phyloP scores from a whole-genome alignment of 257 asterid species.

The Ligustrum vulgare region DNA sequence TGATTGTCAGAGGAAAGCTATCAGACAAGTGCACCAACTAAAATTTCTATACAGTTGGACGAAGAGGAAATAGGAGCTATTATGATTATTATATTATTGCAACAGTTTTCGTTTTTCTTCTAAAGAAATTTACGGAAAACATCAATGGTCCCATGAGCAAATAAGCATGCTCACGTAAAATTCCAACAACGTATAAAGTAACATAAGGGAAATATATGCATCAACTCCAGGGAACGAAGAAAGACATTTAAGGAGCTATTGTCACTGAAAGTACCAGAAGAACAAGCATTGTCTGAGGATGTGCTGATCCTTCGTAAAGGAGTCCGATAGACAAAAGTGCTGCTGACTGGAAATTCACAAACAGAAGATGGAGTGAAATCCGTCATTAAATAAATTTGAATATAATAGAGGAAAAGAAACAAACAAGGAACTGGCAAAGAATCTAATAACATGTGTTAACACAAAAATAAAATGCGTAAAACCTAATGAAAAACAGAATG shows the following conservation, averaged over 20 bases:
- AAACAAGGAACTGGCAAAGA: neutral
- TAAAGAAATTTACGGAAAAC: neutral
- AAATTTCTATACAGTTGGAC: conserved; percentile 4
- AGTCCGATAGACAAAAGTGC: conserved; percentile 93
- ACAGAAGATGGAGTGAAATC: conserved; percentile 15
- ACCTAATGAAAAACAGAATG: neutral
- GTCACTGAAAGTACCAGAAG: conserved; percentile 67
- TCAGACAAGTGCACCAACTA: conserved; percentile 1
- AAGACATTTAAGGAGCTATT: conserved; percentile 15
- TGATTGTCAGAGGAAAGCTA: neutral
- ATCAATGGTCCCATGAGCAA: neutral
- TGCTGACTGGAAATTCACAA: conserved; percentile 63
- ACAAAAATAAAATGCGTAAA: neutral
- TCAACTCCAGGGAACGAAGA: conserved; percentile 5
- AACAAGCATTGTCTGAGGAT: conserved; percentile 93
- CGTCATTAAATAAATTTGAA: conserved; percentile 17
- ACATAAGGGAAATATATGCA: neutral
- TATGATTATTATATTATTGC: neutral
- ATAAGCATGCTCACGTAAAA: neutral
- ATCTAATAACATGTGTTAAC: conserved; percentile 17
- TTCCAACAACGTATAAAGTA: conserved; percentile 8
- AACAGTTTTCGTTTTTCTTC: neutral
- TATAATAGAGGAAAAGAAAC: conserved; percentile 11
- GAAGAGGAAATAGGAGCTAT: neutral
- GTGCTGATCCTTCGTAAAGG: conserved; percentile 95